Conservation (phyloP, 208 protist species). For the Trypanosoma rangeli region DNA sequence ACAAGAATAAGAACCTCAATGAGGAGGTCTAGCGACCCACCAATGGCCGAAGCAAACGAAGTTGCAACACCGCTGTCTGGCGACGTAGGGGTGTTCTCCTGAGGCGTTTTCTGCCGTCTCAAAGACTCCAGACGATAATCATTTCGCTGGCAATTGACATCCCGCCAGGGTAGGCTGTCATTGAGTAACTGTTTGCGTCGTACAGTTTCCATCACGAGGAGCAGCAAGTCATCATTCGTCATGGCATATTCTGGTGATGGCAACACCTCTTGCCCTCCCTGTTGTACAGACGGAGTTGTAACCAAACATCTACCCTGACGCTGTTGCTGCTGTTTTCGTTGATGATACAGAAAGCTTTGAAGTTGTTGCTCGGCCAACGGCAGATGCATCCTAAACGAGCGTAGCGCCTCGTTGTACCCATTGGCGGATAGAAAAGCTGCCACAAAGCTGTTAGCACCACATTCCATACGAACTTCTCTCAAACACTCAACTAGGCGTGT, state of each 20-base stretch:
- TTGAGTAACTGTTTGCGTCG: constrained; percentile 46
- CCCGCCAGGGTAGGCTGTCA: constrained; percentile 66
- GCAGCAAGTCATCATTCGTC: constrained; percentile 17
- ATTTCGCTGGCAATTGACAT: constrained; percentile 40
- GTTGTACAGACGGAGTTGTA: neutral
- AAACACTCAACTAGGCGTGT: neutral
- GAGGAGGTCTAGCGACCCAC: constrained; percentile 58
- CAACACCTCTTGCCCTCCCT: neutral
- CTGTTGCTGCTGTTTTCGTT: constrained; percentile 14
- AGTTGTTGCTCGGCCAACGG: constrained; percentile 47
- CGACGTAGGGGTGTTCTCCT: neutral
- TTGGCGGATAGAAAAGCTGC: constrained; percentile 42
- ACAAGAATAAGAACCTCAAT: constrained; percentile 59
- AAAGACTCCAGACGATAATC: constrained; percentile 47
- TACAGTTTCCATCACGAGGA: constrained; percentile 38
- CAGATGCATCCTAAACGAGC: constrained; percentile 39
- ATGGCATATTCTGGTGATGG: constrained; percentile 21
- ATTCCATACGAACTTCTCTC: neutral
- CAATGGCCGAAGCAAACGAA: constrained; percentile 23
- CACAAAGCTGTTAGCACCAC: constrained; percentile 48
- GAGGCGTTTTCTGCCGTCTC: constrained; percentile 17
- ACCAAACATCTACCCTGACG: neutral
- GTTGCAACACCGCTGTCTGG: neutral
- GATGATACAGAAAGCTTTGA: constrained; percentile 23
- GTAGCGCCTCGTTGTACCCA: constrained; percentile 37